Base-by-base conservation (phyloP, 2,329 filamentous ascomycete species). In the Pleoardoris graminearum region DNA sequence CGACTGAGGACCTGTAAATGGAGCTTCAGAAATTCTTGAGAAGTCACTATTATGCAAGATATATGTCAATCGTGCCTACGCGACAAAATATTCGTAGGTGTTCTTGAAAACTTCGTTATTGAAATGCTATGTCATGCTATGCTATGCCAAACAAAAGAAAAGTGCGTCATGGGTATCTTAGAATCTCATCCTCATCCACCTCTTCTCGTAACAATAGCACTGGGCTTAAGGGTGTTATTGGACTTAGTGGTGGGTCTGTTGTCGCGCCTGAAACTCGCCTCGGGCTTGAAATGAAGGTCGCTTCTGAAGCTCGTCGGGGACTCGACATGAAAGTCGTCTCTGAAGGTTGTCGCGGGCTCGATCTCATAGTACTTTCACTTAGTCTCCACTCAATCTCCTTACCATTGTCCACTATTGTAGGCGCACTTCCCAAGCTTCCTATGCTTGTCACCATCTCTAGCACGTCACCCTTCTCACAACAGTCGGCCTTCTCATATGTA, bases 381-480 rank as follows among this genome's bases (percentile, higher is more conserved):
- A 58, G 48, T 50, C 61, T 67, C 65, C 67, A 69, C 7, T 59
- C 59, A 33, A 57, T n/a, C 16, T 67, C 60, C 33, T 56, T 65
- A 7, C 33, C 45, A 30, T 53, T 63, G 32, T 68, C 68, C 23
- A 70, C 60, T 14, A 73, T 57, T 10, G 70, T 73, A 3, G 70
- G 69, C 25, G 66, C 66, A 27, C 64, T 67, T 8, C 65, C 67
- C 29, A 70, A 37, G 33, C 67, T 70, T 12, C 67, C 68, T 14
- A 71, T 58, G 48, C 66, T 71, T 14, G 63, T 55, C 25, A 73
- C 66, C 6, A 67, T 71, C 32, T 69, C 68, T 57, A 67, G 45
- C 37, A 57, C 52, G 53, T 69, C 62, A 46, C 66, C 68, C 59
- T 71, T 73, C 60, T 73, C 70, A 45, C 64, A 67, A 25, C 58